These are phyloP conservation scores for Erucastrum elatum DNA, from an alignment of 345 rosid genomes.

Conservation along the genomic window DNA sequence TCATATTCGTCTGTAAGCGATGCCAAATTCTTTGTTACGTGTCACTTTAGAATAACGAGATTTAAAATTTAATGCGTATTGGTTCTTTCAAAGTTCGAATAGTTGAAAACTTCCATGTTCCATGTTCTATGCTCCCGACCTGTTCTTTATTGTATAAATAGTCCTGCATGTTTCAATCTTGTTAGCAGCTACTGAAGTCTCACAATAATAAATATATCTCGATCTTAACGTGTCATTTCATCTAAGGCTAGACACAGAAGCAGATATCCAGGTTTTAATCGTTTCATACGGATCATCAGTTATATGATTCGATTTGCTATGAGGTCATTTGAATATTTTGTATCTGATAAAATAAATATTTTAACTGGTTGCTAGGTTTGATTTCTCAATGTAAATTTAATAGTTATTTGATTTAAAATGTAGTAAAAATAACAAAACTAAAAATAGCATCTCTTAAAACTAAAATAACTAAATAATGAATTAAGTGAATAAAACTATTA, in stretches of 20 bases:
- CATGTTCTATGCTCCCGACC: neutral
- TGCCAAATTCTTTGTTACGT: neutral
- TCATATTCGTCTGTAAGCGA: too few relatives aligned
- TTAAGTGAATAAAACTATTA: too few relatives aligned
- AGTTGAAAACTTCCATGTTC: neutral
- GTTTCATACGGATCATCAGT: neutral
- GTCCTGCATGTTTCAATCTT: neutral
- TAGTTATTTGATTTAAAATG: too few relatives aligned
- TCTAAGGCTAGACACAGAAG: neutral
- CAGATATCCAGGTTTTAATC: neutral
- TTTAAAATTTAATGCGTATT: neutral
- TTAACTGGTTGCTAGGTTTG: neutral
- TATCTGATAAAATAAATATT: neutral
- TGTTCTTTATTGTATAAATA: neutral
- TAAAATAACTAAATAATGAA: too few relatives aligned
- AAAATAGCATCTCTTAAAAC: too few relatives aligned
- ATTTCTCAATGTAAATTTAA: too few relatives aligned
- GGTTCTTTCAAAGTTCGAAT: neutral
- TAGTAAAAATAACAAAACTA: neutral
- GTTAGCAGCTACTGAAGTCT: neutral
- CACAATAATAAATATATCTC: neutral
- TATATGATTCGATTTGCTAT: neutral
- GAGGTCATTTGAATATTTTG: neutral
- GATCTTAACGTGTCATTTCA: conserved; percentile 15
- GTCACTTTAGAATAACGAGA: neutral